Base-by-base conservation (phyloP, 75 land plant genomes). In the Selaginella tamariscina region DNA sequence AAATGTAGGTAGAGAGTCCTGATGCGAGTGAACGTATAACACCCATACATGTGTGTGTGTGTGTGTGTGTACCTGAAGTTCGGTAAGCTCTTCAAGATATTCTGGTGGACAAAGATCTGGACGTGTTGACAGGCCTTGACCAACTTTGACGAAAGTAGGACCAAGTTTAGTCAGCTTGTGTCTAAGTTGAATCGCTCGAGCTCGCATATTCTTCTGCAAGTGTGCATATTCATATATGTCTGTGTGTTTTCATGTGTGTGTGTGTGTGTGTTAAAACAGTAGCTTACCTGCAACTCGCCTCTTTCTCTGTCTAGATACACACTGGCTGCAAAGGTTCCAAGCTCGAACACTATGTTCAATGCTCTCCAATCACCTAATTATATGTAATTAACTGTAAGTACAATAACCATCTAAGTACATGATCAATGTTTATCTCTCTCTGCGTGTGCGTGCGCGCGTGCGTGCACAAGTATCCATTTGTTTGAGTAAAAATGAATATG, bases 1-100 rank as follows among this genome's bases (percentile, higher is more conserved):
- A 81, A 95, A 95, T 59, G 99, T 90, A 5, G 99, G 99, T 66
- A 95, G 69, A 18, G 96, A 84, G 76, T 94, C 99, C 99, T 94
- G 82, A 33, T n/a, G 20, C 27, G 62, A 59, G 5, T 8, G 62
- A 5, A 21, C 8, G 62, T n/a, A 5, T 59, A 9, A 22, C 26
- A 9, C 21, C 5, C 26, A 9, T 24, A 21, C 62, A 5, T 8
- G 2, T 2, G 8, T 24, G 66, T 26, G 66, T 2, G 2, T 27
- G 30, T 26, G 30, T 24, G 66, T 27, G 44, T 55, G 1, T 55
- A 82, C 95, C 85, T 91, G 96, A 24, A 95, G 79, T 39, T 87
- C 73, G 9, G 88, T 68, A 56, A 95, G 88, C 75, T 95, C 96
- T 44, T 90, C 96, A n/a, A 95, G 81, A 62, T 82, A 90, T 67